Base-by-base conservation (phyloP, 169 alveolate genomes). In the Eimeria acervulina region DNA sequence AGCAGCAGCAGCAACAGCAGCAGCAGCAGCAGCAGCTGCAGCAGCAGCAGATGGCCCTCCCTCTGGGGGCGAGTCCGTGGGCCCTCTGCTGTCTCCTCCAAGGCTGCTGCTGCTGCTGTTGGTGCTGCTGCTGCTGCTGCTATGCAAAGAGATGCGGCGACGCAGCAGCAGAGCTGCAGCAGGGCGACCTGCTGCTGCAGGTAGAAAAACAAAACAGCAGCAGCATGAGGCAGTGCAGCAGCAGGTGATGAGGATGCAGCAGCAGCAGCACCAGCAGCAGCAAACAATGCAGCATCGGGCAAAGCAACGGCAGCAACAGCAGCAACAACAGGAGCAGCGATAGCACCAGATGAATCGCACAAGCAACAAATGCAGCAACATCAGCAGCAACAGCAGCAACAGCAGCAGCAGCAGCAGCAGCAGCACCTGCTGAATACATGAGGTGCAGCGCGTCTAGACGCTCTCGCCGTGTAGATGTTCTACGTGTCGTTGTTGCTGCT, bases 91-190 rank as follows among this genome's bases (percentile, higher is more conserved):
- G n/a, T n/a, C n/a, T n/a, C n/a, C n/a, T n/a, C n/a, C n/a, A n/a
- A n/a, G n/a, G 55, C 55, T 47, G 55, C 55, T 47, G 55, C 55
- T 47, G 55, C 55, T 47, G 55, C 55, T 47, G 55, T 12, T 47
- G 55, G 19, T 47, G 55, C 55, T 47, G 55, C 19, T 47, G 12
- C 55, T 12, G 12, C 55, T 47, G 55, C 55, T 12, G 12, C 12
- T 47, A 12, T 5, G 55, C 55, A 7, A 12, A 47, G 5, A 47
- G 72, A 85, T 19, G 95, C 95, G 61, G n/a, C 84, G 84, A 40
- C 84, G 84, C 42, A 28, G 84, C 84, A 72, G 84, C 84, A 72
- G n/a, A 33, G 84, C 26, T 31, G n/a, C n/a, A 31, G 26, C 13
- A 28, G n/a, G 7, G 42, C 84, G 12, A 44, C 84, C 47, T 12